These are phyloP conservation scores for Hypomontagnella monticulosa DNA, from an alignment of 495 filamentous ascomycete species.

Conservation along the genomic window DNA sequence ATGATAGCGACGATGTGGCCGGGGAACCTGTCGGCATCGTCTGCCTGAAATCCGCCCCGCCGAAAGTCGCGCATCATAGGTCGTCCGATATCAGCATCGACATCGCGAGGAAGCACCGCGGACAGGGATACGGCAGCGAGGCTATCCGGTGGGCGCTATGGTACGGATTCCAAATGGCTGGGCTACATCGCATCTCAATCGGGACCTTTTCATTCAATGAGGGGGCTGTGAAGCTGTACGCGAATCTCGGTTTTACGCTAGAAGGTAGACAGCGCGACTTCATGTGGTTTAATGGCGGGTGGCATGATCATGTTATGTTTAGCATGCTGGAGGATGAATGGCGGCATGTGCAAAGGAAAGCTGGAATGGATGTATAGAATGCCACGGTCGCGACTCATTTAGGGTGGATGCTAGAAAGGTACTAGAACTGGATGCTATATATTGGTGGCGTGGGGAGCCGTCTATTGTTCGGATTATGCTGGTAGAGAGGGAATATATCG, in stretches of 20 bases:
- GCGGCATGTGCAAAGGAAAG: slow-evolving; percentile 41
- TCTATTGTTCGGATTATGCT: too few relatives aligned
- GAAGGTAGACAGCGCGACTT: slow-evolving; percentile 60
- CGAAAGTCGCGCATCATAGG: slow-evolving; percentile 51
- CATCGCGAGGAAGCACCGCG: slow-evolving; percentile 49
- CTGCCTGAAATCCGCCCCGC: slow-evolving; percentile 32
- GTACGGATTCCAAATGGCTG: slow-evolving; percentile 58
- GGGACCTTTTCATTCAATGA: slow-evolving; percentile 55
- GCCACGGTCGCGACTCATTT: too few relatives aligned
- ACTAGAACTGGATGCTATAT: too few relatives aligned
- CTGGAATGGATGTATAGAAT: slow-evolving; percentile 4
- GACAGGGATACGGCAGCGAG: slow-evolving; percentile 64
- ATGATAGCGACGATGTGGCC: slow-evolving; percentile 6
- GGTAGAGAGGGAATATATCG: too few relatives aligned
- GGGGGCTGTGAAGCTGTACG: slow-evolving; percentile 56
- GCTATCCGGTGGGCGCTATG: slow-evolving; percentile 61
- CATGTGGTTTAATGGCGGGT: slow-evolving; percentile 53
- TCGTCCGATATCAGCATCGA: slow-evolving; percentile 54
- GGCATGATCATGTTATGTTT: slow-evolving; percentile 54
- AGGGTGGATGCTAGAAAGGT: too few relatives aligned
- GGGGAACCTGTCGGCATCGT: slow-evolving; percentile 44
- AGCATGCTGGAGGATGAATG: slow-evolving; percentile 62
- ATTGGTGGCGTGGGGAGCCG: too few relatives aligned
- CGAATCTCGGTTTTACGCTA: slow-evolving; percentile 57
- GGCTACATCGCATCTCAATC: slow-evolving; percentile 59